phyloP scores from a whole-genome alignment of 371 early-diverging fungal genomes.

The Zancudomyces culisetae region DNA sequence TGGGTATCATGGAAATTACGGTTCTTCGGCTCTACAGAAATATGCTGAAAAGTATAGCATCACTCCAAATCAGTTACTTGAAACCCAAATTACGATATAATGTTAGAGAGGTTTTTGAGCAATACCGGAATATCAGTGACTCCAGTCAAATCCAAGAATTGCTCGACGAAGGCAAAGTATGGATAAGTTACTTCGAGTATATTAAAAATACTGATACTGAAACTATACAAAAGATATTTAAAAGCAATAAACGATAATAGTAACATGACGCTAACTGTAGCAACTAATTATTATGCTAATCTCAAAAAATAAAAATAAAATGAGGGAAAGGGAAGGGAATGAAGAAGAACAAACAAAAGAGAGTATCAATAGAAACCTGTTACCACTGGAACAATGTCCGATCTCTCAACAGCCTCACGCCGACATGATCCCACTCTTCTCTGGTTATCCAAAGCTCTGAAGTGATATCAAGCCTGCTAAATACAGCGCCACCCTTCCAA shows the following conservation, averaged over 20 bases:
- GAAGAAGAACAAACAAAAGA: background rate
- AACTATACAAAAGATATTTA: background rate
- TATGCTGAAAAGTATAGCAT: background rate
- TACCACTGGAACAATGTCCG: constrained; percentile 48
- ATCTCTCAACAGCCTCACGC: constrained; percentile 42
- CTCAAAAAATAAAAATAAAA: background rate
- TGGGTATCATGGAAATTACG: too few relatives aligned
- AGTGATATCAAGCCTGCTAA: constrained; percentile 53
- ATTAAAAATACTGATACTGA: background rate
- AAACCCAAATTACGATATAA: constrained; percentile 15
- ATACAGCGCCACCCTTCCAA: constrained; percentile 80
- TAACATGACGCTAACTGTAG: too few relatives aligned
- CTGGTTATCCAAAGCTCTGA: constrained; percentile 61
- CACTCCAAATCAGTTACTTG: background rate
- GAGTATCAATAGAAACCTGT: background rate
- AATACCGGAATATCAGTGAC: constrained; percentile 21
- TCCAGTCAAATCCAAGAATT: too few relatives aligned
- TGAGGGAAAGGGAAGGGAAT: background rate
- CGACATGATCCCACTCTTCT: constrained; percentile 54
- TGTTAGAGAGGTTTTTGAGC: constrained; percentile 18
- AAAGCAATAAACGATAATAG: too few relatives aligned
- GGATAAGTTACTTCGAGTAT: background rate
- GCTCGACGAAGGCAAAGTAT: background rate
- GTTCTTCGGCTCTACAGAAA: constrained; percentile 1
- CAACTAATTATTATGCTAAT: too few relatives aligned